phyloP scores from a whole-genome alignment of 2,329 filamentous ascomycete genomes.

The Fusarium sp. region DNA sequence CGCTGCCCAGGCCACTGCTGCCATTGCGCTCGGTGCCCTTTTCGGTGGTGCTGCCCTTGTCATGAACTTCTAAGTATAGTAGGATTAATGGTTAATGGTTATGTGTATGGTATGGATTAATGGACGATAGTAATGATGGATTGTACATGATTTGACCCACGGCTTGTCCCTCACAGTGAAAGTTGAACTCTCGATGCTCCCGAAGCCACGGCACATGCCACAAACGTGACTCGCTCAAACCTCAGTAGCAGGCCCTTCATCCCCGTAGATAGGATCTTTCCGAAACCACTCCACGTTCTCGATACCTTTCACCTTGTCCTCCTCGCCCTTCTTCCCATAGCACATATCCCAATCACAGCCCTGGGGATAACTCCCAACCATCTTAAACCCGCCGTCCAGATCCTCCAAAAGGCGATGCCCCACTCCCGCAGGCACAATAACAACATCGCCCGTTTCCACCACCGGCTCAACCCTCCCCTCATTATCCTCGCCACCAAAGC shows the following conservation, averaged over 20 bases:
- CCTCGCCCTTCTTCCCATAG: slow-evolving; percentile 65
- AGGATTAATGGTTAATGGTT: not conserved
- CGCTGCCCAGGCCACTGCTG: slow-evolving; percentile 37
- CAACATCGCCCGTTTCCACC: slow-evolving; percentile 68
- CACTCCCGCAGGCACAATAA: slow-evolving; percentile 73
- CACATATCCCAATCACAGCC: slow-evolving; percentile 75
- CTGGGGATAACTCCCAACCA: slow-evolving; percentile 73
- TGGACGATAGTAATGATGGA: slow-evolving; percentile 2
- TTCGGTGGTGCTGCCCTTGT: slow-evolving; percentile 37
- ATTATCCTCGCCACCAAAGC: slow-evolving; percentile 73
- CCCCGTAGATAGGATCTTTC: slow-evolving; percentile 31
- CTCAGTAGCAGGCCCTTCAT: slow-evolving; percentile 9
- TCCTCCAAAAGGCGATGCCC: slow-evolving; percentile 70
- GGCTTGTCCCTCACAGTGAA: not conserved
- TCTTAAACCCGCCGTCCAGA: slow-evolving; percentile 63
- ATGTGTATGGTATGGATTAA: not conserved
- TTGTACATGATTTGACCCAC: not conserved
- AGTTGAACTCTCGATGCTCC: not conserved
- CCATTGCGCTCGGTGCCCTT: slow-evolving; percentile 38
- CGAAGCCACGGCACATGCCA: not conserved
- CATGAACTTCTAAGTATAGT: slow-evolving; percentile 23
- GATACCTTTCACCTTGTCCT: slow-evolving; percentile 21
- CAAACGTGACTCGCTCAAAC: not conserved
- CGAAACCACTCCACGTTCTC: slow-evolving; percentile 19
- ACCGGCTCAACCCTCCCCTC: slow-evolving; percentile 63